Evolutionary conservation across 2,329 filamentous ascomycete species (phyloP), one percentile per base, ranked within the genome.

Genomic region (Xylariaceae sp.): DNA sequence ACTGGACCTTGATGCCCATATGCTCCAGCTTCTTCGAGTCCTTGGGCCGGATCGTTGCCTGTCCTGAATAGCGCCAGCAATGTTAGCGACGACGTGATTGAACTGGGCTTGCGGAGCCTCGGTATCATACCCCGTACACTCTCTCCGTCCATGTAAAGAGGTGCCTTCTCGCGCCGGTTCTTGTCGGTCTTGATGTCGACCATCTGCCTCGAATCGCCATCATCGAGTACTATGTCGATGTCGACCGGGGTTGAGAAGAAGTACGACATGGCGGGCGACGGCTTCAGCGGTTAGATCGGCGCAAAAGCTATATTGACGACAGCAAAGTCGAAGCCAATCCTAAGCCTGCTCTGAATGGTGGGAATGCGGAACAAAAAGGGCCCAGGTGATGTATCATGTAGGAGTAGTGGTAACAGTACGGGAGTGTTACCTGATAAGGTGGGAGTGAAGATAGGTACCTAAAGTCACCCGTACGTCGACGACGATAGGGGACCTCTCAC

Each of bases 171-270:
- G 72, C 92, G 89, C 68, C 93, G 86, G 79, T 92, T 95, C 86
- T 97, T 97, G 79, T 97, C 94, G 67, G 97, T 88, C 83, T 96
- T 96, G 78, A 96, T 90, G 73, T 99, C 94, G 65, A 99, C 92
- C 78, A 94, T 96, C 69, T 91, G 87, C 71, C 94, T 88, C 70
- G 96, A 90, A 78, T 97, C 94, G 74, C 87, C 87, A 78, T 97
- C 91, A 71, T 97, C 91, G 69, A 99, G 90, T 70, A 97, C 92
- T 73, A 99, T 89, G 79, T 99, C 94, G 79, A 99, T 99, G 77
- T 99, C 94, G 77, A 99, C 90, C 57, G 94, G 94, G 61, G 93
- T 97, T 68, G 92, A 92, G 81, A 97, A 99, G 80, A 96, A 95
- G 79, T 96, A 96, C 68, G 94, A 95, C 94, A 97, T 97, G 68